Evolutionary conservation across 495 filamentous ascomycete genomes (phyloP), one percentile per base, ranked within the genome.

Genomic region (Lasiosphaeria miniovina): DNA sequence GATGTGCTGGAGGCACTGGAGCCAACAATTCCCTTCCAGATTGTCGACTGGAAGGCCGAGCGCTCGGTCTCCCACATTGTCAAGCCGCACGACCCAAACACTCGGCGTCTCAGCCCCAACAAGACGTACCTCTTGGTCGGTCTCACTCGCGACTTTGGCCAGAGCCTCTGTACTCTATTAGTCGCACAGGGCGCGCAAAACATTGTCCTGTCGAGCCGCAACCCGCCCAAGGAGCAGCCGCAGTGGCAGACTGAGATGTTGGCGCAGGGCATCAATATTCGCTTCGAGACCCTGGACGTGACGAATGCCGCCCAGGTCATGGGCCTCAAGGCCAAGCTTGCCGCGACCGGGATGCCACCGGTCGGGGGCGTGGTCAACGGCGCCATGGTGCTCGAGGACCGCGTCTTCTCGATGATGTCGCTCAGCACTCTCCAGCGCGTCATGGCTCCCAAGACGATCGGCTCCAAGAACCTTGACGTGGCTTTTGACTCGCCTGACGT

Each of bases 111-210:
- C 38, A 59, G 54, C 7, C 48, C 68, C 0, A 54, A 79, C 61
- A 81, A 76, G 62, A 82, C 84, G 0, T 88, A 88, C 61, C 68
- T 81, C 38, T 68, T 88, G 0, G 68, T 84, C 17, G 86, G 86
- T 4, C 62, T 87, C 10, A 84, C 83, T 1, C 78, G 83, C 15
- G 79, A 81, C 34, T 73, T 87, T 4, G 86, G 84, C 14, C 75
- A 78, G 55, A 87, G 84, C 12, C 63, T 88, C 1, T 85, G 82
- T 62, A 68, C 76, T 4, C 82, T 85, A 64, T 82, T 88, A 71
- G 72, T 77, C 3, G 34, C 68, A 2, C 73, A 82, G 32, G 86
- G 86, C 0, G 85, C 85, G 0, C 63, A 74, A 2, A 69, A 80
- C 60, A 72, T 88, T 45, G 77, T 79, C 11, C 56, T 88, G 4